Percentiles rank a stretch among this genome's conserved stretches.
Conservation (phyloP, 768 basidiomycete genomes). For the Russula compacta region DNA sequence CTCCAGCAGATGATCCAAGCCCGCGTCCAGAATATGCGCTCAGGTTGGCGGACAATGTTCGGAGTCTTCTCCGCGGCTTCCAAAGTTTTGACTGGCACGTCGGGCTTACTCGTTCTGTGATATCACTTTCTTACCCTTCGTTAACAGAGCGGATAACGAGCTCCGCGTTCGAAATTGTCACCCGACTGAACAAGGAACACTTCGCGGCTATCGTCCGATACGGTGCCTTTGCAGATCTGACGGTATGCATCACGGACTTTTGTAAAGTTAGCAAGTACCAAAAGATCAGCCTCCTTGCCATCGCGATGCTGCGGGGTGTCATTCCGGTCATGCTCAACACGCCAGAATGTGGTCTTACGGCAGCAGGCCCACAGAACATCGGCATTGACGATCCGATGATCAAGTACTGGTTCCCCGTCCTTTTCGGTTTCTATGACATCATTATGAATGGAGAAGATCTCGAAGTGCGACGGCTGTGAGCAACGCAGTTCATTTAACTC, state of each 20-base stretch:
- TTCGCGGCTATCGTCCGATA: conserved; percentile 86
- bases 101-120: background rate
- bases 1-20: conserved; percentile 98
- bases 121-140: background rate
- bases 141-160: conserved; percentile 74
- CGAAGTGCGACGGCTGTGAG: conserved; percentile 92
- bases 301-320: conserved; percentile 89
- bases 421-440: conserved; percentile 98
- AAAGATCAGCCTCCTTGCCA: conserved; percentile 92
- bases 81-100: conserved; percentile 75
- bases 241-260: conserved; percentile 97
- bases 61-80: conserved; percentile 96
- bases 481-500: conserved; percentile 12
- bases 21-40: conserved; percentile 87
- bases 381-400: conserved; percentile 80
- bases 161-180: conserved; percentile 95
- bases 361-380: conserved; percentile 28
- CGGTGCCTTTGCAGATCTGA: conserved; percentile 92
- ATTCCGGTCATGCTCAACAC: conserved; percentile 86
- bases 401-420: conserved; percentile 92
- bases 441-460: conserved; percentile 99
- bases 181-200: conserved; percentile 81
- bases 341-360: conserved; percentile 53
- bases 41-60: conserved; percentile 99
- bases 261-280: conserved; percentile 99